These are phyloP conservation scores for Sugiyamaella qingdaonensis DNA, from an alignment of 805 yeast species.

Conservation along the genomic window DNA sequence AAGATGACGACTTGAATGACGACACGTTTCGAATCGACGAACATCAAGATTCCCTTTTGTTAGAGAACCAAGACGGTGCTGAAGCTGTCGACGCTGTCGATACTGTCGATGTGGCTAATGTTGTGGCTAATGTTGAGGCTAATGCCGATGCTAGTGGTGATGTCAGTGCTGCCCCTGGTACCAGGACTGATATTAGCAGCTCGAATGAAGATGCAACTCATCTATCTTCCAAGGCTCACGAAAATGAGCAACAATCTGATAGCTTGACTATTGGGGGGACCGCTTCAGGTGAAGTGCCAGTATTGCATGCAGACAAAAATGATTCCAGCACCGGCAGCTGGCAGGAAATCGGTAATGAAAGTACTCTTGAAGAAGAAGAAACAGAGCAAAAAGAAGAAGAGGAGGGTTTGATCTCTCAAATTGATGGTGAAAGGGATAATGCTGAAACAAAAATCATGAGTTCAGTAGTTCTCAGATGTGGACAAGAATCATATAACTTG, in stretches of 20 bases:
- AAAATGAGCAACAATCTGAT: no score
- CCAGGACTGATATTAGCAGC: no score
- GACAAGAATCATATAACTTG: neutral
- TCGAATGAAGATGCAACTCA: no score
- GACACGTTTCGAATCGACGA: neutral
- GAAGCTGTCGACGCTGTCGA: neutral
- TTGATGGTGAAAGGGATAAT: neutral
- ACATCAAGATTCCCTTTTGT: neutral
- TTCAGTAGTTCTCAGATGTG: neutral
- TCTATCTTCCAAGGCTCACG: no score
- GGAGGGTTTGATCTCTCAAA: no score
- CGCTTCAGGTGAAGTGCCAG: no score
- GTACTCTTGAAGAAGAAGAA: neutral
- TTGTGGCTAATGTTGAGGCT: neutral
- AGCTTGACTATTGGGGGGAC: no score
- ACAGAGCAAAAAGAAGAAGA: neutral
- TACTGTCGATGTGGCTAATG: no score
- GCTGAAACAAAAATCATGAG: neutral
- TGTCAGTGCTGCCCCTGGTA: no score
- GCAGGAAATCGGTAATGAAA: no score
- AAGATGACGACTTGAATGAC: neutral
- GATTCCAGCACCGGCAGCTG: no score
- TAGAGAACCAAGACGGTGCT: neutral
- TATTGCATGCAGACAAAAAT: no score
- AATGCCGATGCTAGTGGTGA: neutral